Percentiles rank a stretch among this genome's conserved stretches.
Evolutionary conservation across 106 monocot species (phyloP).

Genomic region (Amphibolis antarctica): DNA sequence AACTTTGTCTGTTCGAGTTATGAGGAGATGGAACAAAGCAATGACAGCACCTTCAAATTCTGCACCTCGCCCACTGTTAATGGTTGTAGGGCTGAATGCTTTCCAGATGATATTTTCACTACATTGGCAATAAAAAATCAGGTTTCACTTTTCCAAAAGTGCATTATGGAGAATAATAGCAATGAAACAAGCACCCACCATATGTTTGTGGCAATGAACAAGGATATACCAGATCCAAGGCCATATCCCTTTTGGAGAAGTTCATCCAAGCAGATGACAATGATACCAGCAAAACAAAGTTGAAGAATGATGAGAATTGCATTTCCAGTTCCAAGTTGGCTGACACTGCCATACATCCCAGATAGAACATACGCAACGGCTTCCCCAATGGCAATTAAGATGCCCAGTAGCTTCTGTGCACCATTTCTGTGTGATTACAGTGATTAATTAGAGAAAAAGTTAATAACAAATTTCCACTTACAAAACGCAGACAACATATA

Average conservation of each 20-base stretch:
- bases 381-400: slow-evolving; percentile 51
- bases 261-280: slow-evolving; percentile 62
- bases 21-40: slow-evolving; percentile 25
- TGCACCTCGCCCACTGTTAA: slow-evolving; percentile 27
- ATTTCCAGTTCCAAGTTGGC: slow-evolving; percentile 46
- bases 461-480: not conserved
- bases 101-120: slow-evolving; percentile 30
- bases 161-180: not conserved
- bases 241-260: slow-evolving; percentile 67
- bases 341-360: slow-evolving; percentile 60
- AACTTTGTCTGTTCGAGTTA: slow-evolving; percentile 29
- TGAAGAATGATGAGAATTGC: slow-evolving; percentile 45
- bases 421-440: slow-evolving; percentile 38
- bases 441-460: not conserved
- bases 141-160: not conserved
- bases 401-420: slow-evolving; percentile 56
- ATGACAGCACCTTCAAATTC: slow-evolving; percentile 34
- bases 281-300: slow-evolving; percentile 60
- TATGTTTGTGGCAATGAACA: slow-evolving; percentile 49
- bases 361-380: slow-evolving; percentile 65
- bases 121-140: not conserved
- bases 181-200: slow-evolving; percentile 19
- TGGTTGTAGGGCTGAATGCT: slow-evolving; percentile 31
- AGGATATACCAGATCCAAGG: slow-evolving; percentile 51
- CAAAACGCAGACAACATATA: too few relatives aligned